These are phyloP conservation scores for Syzygium aromaticum DNA, from an alignment of 345 rosid genomes.

Conservation along the genomic window DNA sequence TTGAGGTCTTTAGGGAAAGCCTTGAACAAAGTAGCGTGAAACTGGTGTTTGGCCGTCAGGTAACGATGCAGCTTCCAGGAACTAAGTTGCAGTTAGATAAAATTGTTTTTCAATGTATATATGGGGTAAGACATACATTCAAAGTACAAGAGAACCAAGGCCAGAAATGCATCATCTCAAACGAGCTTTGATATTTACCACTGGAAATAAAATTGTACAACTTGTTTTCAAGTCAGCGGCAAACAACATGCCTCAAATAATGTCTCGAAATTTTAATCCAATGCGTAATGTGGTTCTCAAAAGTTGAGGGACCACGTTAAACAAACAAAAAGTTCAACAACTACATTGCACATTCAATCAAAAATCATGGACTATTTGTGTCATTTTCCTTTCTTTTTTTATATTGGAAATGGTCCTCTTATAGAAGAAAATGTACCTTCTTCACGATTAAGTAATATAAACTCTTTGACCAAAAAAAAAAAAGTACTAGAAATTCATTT, in stretches of 20 bases:
- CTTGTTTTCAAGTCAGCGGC: neutral
- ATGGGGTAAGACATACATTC: neutral
- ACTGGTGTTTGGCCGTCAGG: neutral
- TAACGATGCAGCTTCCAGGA: neutral
- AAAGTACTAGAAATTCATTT: neutral
- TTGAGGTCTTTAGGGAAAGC: neutral
- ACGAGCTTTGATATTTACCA: neutral
- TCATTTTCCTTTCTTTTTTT: neutral
- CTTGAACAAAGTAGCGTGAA: neutral
- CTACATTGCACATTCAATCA: too few species aligned
- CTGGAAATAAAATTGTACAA: neutral
- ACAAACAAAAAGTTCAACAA: too few species aligned
- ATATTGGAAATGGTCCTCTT: too few species aligned
- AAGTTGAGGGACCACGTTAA: too few species aligned
- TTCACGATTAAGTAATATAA: too few species aligned
- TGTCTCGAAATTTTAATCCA: too few species aligned
- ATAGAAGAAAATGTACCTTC: too few species aligned
- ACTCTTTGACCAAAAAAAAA: too few species aligned
- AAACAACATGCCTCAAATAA: neutral
- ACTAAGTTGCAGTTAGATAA: neutral
- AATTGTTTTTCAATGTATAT: neutral
- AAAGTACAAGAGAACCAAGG: neutral
- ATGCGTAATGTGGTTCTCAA: accelerated
- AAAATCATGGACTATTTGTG: too few species aligned
- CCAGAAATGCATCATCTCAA: neutral